Conservation (phyloP, 2,329 filamentous ascomycete genomes). For the Colletotrichum australisinense region DNA sequence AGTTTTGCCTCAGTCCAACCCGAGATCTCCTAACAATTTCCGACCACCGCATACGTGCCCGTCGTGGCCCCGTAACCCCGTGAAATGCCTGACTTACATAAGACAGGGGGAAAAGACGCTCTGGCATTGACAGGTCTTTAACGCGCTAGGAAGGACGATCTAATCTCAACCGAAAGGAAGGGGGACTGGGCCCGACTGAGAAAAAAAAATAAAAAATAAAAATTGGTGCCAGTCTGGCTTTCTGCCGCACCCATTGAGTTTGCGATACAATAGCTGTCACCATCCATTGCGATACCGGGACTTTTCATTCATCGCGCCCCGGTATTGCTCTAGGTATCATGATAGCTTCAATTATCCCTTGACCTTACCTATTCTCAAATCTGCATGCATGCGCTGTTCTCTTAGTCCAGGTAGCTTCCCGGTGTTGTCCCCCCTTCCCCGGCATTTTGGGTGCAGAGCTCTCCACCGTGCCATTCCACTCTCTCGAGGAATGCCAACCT, state of each 20-base stretch:
- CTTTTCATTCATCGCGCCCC: not conserved
- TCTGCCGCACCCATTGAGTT: constrained; percentile 23
- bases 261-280: not conserved
- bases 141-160: constrained; percentile 11
- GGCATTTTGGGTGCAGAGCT: constrained; percentile 15
- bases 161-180: constrained; percentile 14
- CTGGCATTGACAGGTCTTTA: not conserved
- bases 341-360: constrained; percentile 10
- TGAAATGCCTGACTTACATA: constrained; percentile 15
- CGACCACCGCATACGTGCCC: constrained; percentile 24
- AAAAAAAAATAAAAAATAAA: not conserved
- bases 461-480: constrained; percentile 26
- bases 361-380: constrained; percentile 1
- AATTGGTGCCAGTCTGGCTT: constrained; percentile 26
- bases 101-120: not conserved
- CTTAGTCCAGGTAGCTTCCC: constrained; percentile 17
- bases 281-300: not conserved
- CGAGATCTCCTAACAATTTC: constrained; percentile 38
- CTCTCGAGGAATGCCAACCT: not conserved
- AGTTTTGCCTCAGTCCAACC: constrained; percentile 38
- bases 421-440: constrained; percentile 25
- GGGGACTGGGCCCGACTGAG: not conserved
- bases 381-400: constrained; percentile 11
- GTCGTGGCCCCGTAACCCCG: constrained; percentile 25
- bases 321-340: not conserved